Percentiles rank a stretch among this genome's conserved stretches.
Conservation (phyloP, 2,329 filamentous ascomycete genomes). For the Calonectria crousiana region DNA sequence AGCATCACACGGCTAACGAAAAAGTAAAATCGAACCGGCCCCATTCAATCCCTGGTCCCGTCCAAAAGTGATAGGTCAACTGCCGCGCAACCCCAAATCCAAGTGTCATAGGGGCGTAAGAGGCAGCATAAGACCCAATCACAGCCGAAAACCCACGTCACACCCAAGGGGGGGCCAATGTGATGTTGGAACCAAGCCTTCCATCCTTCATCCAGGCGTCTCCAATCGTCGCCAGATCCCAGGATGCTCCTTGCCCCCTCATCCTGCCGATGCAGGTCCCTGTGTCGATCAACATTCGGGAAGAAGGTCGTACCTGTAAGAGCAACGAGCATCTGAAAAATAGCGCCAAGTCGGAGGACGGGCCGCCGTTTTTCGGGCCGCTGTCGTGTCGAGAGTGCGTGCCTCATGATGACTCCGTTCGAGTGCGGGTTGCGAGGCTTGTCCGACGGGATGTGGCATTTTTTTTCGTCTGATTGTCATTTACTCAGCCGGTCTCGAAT, state of each 20-base stretch:
- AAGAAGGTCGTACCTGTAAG: conserved; percentile 16
- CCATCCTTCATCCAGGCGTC: not conserved
- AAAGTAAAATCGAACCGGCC: conserved; percentile 11
- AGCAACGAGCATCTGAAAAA: conserved; percentile 12
- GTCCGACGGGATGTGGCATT: conserved; percentile 3
- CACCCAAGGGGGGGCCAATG: conserved; percentile 9
- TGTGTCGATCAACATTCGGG: conserved; percentile 37
- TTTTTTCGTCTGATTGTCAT: conserved; percentile 21
- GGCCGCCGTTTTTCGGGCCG: not conserved
- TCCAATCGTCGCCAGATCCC: conserved; percentile 22
- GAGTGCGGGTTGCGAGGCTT: conserved; percentile 11
- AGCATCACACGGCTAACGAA: conserved; percentile 10
- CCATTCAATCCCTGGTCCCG: not conserved
- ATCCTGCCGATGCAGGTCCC: conserved; percentile 3
- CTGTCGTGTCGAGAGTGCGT: conserved; percentile 4
- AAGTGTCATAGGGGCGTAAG: not conserved
- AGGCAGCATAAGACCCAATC: not conserved
- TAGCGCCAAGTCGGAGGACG: not conserved
- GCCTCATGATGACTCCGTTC: conserved; percentile 13
- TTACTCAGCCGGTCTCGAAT: conserved; percentile 28
- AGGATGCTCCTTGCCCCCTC: conserved; percentile 16
- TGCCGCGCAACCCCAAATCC: not conserved
- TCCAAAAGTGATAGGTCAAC: not conserved
- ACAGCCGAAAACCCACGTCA: conserved; percentile 17
- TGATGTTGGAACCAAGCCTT: conserved; percentile 13